Base-by-base conservation (phyloP, 228 moss, liverwort and hornwort species). In the Sphagnum fallax region DNA sequence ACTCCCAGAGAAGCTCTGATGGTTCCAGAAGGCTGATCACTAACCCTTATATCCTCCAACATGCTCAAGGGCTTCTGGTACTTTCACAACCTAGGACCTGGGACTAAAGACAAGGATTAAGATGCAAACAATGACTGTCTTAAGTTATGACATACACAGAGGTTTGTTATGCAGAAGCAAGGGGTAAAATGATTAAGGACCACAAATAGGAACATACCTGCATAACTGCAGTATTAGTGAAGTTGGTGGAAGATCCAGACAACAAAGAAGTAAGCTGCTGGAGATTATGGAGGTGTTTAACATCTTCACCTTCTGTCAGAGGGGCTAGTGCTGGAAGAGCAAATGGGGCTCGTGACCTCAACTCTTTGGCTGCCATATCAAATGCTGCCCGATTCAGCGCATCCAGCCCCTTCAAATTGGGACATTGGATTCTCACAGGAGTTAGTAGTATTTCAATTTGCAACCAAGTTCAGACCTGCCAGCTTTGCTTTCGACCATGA, bases 351-450 rank as follows among this genome's bases (percentile, higher is more conserved):
- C 63, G 70, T 50, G 87, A 80, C 55, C 75, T 74, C 18, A 88
- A 50, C 6, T 67, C 61, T 52, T 76, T 74, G 4, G 83, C 77
- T 62, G 75, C 75, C 57, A 82, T 80, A 75, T 92, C 94, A 70
- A 98, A 80, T 32, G 80, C 75, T 50, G 90, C 94, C 71, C 94
- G 80, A 53, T 98, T 92, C 77, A 98, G 74, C 10, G 98, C 94
- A 75, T 98, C 98, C 32, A 89, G 75, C 67, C 98, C 94, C 93
- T 96, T 80, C 82, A 88, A 67, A 32, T 8, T 50, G 51, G 52
- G 55, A 6, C 6, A 52, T 18, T 15, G 4, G 7, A 16, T 51
- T 16, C 0, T 47, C 52, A 68, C 32, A 32, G 49, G 6, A n/a
- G 47, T 50, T 0, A 50, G 8, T 50, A 50, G 7, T 6, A 67